Evolutionary conservation across 2,329 filamentous ascomycete species (phyloP).

Genomic region (Madurella mycetomatis): DNA sequence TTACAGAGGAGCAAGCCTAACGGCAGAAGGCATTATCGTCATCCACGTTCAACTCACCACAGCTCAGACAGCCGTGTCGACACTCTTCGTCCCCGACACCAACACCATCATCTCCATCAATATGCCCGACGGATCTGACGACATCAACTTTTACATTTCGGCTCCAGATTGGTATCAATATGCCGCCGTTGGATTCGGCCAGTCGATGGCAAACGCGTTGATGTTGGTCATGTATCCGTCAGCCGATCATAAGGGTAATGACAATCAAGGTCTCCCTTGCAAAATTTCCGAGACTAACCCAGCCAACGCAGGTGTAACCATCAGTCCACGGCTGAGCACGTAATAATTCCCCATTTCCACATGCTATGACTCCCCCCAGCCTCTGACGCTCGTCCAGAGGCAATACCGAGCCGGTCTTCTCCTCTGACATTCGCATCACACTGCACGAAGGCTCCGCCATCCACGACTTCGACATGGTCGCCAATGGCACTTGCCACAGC

Average conservation of each 20-base stretch:
- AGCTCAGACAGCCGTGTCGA: conserved; percentile 18
- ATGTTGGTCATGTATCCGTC: conserved; percentile 27
- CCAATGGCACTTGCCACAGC: conserved; percentile 24
- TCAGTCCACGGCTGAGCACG: conserved; percentile 21
- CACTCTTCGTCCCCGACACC: conserved; percentile 21
- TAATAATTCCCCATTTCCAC: conserved; percentile 1
- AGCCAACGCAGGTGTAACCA: conserved; percentile 15
- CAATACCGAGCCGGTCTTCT: conserved; percentile 23
- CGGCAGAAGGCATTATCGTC: conserved; percentile 3
- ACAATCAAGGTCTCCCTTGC: too few relatives aligned
- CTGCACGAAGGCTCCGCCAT: conserved; percentile 18
- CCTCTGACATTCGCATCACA: conserved; percentile 12
- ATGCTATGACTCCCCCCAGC: neutral
- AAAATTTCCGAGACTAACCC: neutral
- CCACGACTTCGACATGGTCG: conserved; percentile 17
- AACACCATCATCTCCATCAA: conserved; percentile 26
- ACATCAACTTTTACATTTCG: conserved; percentile 27
- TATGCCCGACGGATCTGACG: conserved; percentile 22
- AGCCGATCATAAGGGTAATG: conserved; percentile 12
- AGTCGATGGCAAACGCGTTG: conserved; percentile 22
- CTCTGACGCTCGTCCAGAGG: conserved; percentile 7
- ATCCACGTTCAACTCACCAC: conserved; percentile 3
- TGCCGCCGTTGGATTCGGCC: conserved; percentile 26
- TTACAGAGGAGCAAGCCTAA: neutral
- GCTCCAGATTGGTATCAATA: conserved; percentile 26